Conservation (phyloP, 441 rosid species). For the Bruguiera hainesii region DNA sequence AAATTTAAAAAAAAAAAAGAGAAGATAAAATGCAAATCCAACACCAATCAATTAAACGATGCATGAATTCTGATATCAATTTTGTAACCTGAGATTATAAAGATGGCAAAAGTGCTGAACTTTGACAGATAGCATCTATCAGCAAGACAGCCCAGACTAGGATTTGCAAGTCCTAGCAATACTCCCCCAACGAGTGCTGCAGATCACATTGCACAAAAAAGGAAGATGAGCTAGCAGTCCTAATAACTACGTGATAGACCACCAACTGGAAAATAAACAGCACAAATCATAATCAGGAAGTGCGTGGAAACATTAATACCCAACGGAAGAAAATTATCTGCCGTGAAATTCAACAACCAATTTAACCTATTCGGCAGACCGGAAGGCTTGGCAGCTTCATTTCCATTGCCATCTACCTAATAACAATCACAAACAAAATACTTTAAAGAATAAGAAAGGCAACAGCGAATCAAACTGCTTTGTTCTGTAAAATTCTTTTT, state of each 20-base stretch:
- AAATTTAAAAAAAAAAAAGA: not conserved
- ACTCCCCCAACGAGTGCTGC: constrained; percentile 90
- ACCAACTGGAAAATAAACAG: not conserved
- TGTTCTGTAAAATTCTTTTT: no score
- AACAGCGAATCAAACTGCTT: no score
- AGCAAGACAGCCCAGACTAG: constrained; percentile 82
- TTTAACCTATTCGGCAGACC: constrained; percentile 21
- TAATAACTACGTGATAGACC: constrained; percentile 6
- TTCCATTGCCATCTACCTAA: constrained; percentile 37
- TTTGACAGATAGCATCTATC: constrained; percentile 68
- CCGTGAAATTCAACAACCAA: constrained; percentile 44
- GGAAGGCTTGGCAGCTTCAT: constrained; percentile 26
- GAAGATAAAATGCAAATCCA: constrained; percentile 1
- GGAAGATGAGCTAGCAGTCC: constrained; percentile 4
- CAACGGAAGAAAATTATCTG: constrained; percentile 74
- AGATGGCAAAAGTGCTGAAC: constrained; percentile 73
- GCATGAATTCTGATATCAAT: not conserved
- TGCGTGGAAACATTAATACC: constrained; percentile 32
- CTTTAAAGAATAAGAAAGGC: not conserved
- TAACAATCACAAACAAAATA: not conserved
- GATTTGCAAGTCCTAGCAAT: constrained; percentile 78
- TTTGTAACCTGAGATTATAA: constrained; percentile 68
- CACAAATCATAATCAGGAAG: not conserved
- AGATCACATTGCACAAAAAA: constrained; percentile 13
- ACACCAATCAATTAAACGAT: not conserved